Conservation (phyloP, 176 grass and related monocot species). For the Oryza meyeriana region DNA sequence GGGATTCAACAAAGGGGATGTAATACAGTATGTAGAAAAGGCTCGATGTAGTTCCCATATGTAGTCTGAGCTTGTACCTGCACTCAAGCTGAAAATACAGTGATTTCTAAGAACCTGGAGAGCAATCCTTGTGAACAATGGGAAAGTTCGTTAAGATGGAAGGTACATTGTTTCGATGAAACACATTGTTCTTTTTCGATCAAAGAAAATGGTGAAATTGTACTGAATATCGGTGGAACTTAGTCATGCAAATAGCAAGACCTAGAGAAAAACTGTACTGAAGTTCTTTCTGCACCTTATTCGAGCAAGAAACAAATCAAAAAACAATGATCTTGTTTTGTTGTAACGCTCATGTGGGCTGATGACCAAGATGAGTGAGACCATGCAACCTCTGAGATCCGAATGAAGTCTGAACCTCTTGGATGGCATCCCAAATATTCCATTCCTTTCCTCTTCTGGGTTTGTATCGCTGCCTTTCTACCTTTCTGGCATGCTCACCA, state of each 20-base stretch:
- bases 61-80: background rate
- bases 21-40: background rate
- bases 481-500: background rate
- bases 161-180: background rate
- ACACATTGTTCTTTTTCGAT: background rate
- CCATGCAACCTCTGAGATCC: background rate
- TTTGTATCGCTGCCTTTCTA: background rate
- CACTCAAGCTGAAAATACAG: background rate
- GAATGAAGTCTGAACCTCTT: background rate
- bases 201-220: background rate
- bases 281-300: background rate
- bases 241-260: background rate
- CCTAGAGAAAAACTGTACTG: background rate
- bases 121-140: background rate
- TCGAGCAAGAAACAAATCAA: background rate
- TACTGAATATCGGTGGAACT: constrained; percentile 1
- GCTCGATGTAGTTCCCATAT: background rate
- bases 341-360: background rate
- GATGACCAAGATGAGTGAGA: background rate
- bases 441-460: background rate
- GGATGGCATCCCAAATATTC: background rate
- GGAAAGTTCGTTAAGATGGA: background rate
- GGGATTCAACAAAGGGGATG: background rate
- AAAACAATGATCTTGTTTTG: background rate
- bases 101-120: background rate